A percentile compares a stretch with the other conserved stretches of the same genome.
Evolutionary conservation across 2,329 filamentous ascomycete species (phyloP).

Genomic region (Alternaria conjuncta): DNA sequence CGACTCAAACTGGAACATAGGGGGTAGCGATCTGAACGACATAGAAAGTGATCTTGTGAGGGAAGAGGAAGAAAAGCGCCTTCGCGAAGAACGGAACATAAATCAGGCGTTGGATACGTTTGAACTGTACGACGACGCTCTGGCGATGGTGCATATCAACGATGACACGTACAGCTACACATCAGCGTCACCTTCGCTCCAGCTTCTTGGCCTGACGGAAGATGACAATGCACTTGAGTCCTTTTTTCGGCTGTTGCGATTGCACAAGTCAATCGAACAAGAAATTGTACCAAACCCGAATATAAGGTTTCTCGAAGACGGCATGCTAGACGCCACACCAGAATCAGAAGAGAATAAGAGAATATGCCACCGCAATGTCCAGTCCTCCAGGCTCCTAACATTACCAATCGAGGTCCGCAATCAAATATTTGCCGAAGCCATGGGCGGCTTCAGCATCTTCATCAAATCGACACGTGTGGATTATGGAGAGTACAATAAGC

Average conservation of each 20-base stretch:
- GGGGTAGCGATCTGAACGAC: neutral
- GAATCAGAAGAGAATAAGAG: neutral
- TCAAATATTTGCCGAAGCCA: neutral
- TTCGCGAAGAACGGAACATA: neutral
- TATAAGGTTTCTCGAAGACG: neutral
- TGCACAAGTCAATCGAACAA: neutral
- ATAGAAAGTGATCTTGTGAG: neutral
- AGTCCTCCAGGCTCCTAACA: neutral
- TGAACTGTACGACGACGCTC: neutral
- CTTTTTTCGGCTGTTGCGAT: neutral
- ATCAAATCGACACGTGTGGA: neutral
- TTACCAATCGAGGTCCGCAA: neutral
- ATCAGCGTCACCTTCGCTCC: neutral
- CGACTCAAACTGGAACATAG: neutral
- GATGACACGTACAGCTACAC: neutral
- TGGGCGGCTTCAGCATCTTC: neutral
- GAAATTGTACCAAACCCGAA: neutral
- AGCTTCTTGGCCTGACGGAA: neutral
- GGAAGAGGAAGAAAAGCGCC: neutral
- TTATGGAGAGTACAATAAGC: neutral
- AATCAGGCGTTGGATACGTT: neutral
- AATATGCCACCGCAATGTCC: neutral
- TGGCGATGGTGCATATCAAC: neutral
- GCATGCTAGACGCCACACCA: neutral
- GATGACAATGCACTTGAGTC: neutral